Base-by-base conservation (phyloP, 1,139 yeast species). In the Suhomyces taliae region DNA sequence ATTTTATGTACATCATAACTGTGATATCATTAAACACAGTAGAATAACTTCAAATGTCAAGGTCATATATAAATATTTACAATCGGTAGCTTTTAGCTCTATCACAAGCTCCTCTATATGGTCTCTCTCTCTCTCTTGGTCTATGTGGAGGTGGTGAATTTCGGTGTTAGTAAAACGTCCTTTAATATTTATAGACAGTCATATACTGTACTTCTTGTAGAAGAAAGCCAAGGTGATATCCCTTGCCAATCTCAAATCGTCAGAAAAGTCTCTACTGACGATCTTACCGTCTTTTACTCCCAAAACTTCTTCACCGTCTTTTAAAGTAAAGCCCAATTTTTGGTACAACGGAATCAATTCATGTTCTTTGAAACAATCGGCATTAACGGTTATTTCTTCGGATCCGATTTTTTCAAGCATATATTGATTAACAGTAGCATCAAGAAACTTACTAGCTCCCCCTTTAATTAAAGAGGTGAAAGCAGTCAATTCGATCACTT, bases 291-390 rank as follows among this genome's bases (percentile, higher is more conserved):
- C 10, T 11, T 11, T 12, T 14, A 12, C 31, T 34, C 24, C 12
- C 26, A 57, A 54, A 53, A 43, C 56, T 49, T 56, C 70, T 36
- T 55, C 64, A 26, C 64, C 60, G 1, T 52, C 57, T 1, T 66
- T 39, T 59, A 66, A 1, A 29, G n/a, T 11, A 4, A 29, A 29
- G 9, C 32, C 32, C 78, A 71, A 34, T 65, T 66, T 2, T 62
- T 55, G 0, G 57, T 57, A 55, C 83, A 83, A 57, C 74, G 82
- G 1, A 61, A 65, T 75, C 40, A 83, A 60, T 1, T 71, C 59
- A 58, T 83, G 89, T 47, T 81, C 82, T 14, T 61, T 65, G 26
- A 83, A 75, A 11, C 76, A 81, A 29, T 71, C 69, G 0, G 78
- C 78, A 47, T 70, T 61, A 1, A 70, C 36, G 10, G 26, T 36